These are phyloP conservation scores for Trichoderma harzianum DNA, from an alignment of 2,329 filamentous ascomycete genomes.

Conservation along the genomic window DNA sequence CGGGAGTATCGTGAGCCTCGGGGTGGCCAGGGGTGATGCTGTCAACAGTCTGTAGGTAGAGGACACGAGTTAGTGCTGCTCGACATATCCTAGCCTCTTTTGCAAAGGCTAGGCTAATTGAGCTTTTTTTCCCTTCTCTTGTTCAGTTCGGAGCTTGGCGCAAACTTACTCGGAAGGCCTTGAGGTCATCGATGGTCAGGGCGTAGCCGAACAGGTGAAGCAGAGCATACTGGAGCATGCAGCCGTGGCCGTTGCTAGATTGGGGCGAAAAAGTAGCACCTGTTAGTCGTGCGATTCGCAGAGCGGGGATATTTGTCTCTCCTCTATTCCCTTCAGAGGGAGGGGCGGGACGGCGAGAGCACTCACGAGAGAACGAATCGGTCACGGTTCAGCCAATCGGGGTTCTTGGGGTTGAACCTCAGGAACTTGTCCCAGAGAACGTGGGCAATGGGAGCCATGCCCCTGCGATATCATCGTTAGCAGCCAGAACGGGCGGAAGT, in stretches of 20 bases:
- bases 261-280: neutral
- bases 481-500: constrained; percentile 23
- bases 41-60: constrained; percentile 44
- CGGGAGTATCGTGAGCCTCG: constrained; percentile 93
- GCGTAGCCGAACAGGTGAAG: constrained; percentile 94
- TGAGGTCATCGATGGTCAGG: constrained; percentile 84
- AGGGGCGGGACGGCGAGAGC: neutral
- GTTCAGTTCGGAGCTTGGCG: neutral
- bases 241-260: constrained; percentile 89
- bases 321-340: neutral
- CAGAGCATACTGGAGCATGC: constrained; percentile 98
- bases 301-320: neutral
- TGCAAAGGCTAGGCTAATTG: neutral
- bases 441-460: constrained; percentile 91
- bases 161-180: constrained; percentile 84
- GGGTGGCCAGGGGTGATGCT: constrained; percentile 93
- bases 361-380: constrained; percentile 98
- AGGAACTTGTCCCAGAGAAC: constrained; percentile 99
- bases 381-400: constrained; percentile 94
- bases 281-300: neutral
- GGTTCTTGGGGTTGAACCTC: constrained; percentile 99
- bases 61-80: constrained; percentile 15
- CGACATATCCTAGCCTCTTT: neutral
- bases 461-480: constrained; percentile 41
- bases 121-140: neutral